phyloP scores from a whole-genome alignment of 1,139 yeast genomes.

The Petasospora fabianii region DNA sequence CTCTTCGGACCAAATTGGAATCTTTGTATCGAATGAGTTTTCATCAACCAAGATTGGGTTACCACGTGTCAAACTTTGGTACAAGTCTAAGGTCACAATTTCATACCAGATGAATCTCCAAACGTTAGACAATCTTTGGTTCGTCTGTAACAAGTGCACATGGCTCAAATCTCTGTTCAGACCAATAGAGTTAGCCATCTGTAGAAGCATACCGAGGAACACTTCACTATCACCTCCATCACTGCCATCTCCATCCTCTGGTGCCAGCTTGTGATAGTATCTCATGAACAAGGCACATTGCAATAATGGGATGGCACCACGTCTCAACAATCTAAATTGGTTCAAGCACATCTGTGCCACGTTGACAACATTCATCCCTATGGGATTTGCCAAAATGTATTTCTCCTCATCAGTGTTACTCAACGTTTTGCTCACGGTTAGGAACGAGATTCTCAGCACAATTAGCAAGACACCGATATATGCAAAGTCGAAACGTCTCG shows the following conservation, averaged over 20 bases:
- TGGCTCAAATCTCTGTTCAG: constrained; percentile 50
- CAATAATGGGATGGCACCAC: constrained; percentile 46
- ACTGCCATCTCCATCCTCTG: constrained; percentile 47
- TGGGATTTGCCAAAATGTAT: constrained; percentile 45
- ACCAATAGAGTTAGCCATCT: constrained; percentile 45
- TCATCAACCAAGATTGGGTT: constrained; percentile 35
- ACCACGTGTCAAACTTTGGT: constrained; percentile 39
- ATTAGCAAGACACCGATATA: constrained; percentile 40
- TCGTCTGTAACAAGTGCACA: constrained; percentile 30
- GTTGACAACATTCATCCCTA: constrained; percentile 41
- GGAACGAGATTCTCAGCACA: constrained; percentile 40
- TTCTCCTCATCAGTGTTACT: constrained; percentile 33
- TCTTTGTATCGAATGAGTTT: constrained; percentile 37
- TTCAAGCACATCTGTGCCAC: constrained; percentile 52
- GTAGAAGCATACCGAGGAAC: constrained; percentile 41
- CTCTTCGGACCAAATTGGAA: constrained; percentile 29
- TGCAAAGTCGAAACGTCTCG: constrained; percentile 45
- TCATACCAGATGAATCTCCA: constrained; percentile 52
- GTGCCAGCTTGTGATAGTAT: constrained; percentile 42
- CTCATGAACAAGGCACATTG: constrained; percentile 35
- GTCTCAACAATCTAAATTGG: constrained; percentile 46
- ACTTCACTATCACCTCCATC: constrained; percentile 50
- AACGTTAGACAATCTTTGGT: constrained; percentile 31
- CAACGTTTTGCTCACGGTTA: constrained; percentile 26
- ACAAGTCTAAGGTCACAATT: constrained; percentile 36